Evolutionary conservation across 805 yeast species (phyloP), one percentile per base, ranked within the genome.

Genomic region (Candida chilensis): DNA sequence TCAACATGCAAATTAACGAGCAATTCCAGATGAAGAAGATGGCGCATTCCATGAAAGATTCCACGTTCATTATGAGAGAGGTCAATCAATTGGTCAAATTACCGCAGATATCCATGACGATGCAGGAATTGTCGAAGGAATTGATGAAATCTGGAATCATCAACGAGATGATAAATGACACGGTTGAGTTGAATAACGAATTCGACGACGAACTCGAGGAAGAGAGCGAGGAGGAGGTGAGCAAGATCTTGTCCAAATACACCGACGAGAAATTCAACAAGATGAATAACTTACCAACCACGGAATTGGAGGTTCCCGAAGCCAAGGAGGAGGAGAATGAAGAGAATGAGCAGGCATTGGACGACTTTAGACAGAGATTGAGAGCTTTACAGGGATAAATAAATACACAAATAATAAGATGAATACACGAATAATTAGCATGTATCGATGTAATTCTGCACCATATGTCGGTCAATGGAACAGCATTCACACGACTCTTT

Each of bases 101-200:
- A 31, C 96, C 97, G 0, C 87, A 81, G 40, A 56, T 92, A 31
- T 75, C 76, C 42, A 75, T 72, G 8, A 78, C 94, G 0, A 86
- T 90, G 83, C 80, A 80, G 45, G 94, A 81, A 42, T 58, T 92
- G 34, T 83, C 90, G 36, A 78, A 72, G 46, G 99, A 92, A 55
- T 66, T 90, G 43, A 77, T 83, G 74, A 82, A 79, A 52, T 73
- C 83, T 9, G 92, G 92, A 0, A 71, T 92, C 27, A 86, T 92
- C 32, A 85, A 84, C 41, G 98, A 92, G 49, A 92, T 92, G 97
- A 78, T 88, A 49, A 86, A 83, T 34, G 99, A 92, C 48, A 76
- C 84, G 37, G 64, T 90, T 36, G 97, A 88, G 36, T 55, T 64
- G 29, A 56, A 73, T 34, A 78, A 70, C 14, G 85, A 78, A 18